Evolutionary conservation across 352 stramenopile genomes (phyloP).

Genomic region (Pythium brachiatum): DNA sequence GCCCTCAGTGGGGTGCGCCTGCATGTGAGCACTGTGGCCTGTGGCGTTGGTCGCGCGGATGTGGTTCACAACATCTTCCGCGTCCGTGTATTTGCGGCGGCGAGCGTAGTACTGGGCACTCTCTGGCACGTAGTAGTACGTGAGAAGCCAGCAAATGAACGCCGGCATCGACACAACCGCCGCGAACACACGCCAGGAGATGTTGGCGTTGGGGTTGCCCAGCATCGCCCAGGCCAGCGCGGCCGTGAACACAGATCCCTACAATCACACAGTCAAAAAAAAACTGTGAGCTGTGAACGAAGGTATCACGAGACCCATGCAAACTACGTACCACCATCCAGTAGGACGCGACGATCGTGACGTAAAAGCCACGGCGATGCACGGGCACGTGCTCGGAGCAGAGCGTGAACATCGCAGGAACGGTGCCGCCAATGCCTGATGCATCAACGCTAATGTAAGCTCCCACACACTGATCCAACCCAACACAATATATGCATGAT

Average conservation of each 20-base stretch:
- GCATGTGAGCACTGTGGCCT: background rate
- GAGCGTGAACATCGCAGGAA: conserved; percentile 85
- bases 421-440: conserved; percentile 84
- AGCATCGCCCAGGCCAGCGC: conserved; percentile 82
- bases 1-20: conserved; percentile 17
- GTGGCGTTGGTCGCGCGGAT: conserved; percentile 45
- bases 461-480: too few relatives aligned
- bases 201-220: conserved; percentile 32
- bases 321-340: conserved; percentile 83
- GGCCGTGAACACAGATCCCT: conserved; percentile 85
- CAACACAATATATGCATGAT: too few relatives aligned
- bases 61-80: conserved; percentile 56
- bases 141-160: conserved; percentile 64
- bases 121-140: conserved; percentile 75
- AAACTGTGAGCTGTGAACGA: too few relatives aligned
- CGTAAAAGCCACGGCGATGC: conserved; percentile 67
- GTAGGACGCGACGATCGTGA: conserved; percentile 87
- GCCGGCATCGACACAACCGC: conserved; percentile 65
- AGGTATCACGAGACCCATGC: background rate
- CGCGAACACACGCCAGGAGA: conserved; percentile 79
- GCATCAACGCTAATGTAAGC: too few relatives aligned
- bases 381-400: conserved; percentile 86
- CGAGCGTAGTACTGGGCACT: conserved; percentile 71
- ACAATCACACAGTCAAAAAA: too few relatives aligned
- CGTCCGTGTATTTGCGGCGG: conserved; percentile 45